Evolutionary conservation across 1,284 basidiomycete genomes (phyloP).

Genomic region (Grifola frondosa): DNA sequence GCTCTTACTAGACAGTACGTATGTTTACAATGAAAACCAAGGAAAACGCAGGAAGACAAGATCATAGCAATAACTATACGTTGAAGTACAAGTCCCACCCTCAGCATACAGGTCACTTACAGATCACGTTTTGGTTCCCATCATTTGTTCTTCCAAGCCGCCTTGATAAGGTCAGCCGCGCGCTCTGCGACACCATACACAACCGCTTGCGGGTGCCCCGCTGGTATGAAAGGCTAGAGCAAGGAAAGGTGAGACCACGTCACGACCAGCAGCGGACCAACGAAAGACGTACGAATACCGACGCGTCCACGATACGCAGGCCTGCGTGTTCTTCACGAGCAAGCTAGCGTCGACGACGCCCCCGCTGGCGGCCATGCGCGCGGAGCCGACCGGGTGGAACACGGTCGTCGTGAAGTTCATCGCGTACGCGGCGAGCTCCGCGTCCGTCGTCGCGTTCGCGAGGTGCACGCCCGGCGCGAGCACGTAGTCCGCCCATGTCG

Average conservation of each 20-base stretch:
- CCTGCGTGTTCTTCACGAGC: slow-evolving; percentile 3
- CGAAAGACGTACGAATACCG: slow-evolving; percentile 1
- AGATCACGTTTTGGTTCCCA: no score
- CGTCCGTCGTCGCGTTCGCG: slow-evolving; percentile 15
- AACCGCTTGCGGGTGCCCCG: not conserved
- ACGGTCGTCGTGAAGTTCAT: slow-evolving; percentile 7
- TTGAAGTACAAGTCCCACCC: no score
- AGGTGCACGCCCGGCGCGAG: not conserved
- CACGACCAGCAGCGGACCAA: not conserved
- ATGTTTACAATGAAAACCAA: no score
- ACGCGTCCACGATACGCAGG: slow-evolving; percentile 6
- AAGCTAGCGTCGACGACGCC: slow-evolving; percentile 5
- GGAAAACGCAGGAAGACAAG: no score
- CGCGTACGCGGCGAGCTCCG: slow-evolving; percentile 11
- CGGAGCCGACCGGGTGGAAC: slow-evolving; percentile 6
- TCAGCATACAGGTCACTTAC: no score
- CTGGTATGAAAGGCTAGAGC: slow-evolving; percentile 4
- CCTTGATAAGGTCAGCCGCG: slow-evolving; percentile 5
- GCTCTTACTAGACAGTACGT: no score
- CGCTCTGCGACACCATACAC: slow-evolving; percentile 8
- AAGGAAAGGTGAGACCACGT: not conserved
- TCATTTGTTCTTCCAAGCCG: no score
- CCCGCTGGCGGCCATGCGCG: slow-evolving; percentile 1
- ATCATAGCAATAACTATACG: no score
- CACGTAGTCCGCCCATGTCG: not conserved